Base-by-base conservation (phyloP, 1,284 basidiomycete species). In the Ceratobasidium papillatum region DNA sequence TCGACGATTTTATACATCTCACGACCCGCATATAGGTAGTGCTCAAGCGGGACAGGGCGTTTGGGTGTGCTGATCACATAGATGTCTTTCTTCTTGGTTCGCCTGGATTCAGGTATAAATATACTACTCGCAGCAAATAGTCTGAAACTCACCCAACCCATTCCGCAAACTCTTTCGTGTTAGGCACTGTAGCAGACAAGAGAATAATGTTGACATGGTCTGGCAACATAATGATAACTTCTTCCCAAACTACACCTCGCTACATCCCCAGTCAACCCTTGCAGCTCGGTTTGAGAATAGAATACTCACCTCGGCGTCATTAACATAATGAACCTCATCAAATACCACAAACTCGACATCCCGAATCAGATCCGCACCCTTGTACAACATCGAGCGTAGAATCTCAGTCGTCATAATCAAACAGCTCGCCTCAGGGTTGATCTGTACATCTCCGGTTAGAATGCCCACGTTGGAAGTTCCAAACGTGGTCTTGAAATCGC, bases 321-420 rank as follows among this genome's bases (percentile, higher is more conserved):
- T 99, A 75, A 99, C 96, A 82, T 99, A 99, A 84, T 99, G 98
- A 14, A 99, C 98, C 82, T 99, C 98, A 81, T 99, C 98, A 80
- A 99, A 99, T 77, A 99, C 98, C 32, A 99, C 98, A 81, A 99
- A 99, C 81, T 99, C 98, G 58, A 99, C 96, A 82, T 99, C 98
- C 58, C 98, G 90, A 79, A 99, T 99, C 38, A 99, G 86, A 83
- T 99, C 98, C 17, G 98, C 98, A 3, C 98, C 98, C 82, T 98
- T 98, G 85, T 99, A 98, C 38, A 98, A 87, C 98, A 99, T 99
- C 81, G 95, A 98, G 78, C 98, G 88, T 78, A 99, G 82, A 81
- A 99, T 99, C 83, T 99, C 98, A n/a, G 98, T 99, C 9, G 95
- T 96, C 95, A 97, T 96, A 77, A 99, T 94, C 64, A 99, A 85